Conservation (phyloP, 495 filamentous ascomycete genomes). For the Viridothelium virens region DNA sequence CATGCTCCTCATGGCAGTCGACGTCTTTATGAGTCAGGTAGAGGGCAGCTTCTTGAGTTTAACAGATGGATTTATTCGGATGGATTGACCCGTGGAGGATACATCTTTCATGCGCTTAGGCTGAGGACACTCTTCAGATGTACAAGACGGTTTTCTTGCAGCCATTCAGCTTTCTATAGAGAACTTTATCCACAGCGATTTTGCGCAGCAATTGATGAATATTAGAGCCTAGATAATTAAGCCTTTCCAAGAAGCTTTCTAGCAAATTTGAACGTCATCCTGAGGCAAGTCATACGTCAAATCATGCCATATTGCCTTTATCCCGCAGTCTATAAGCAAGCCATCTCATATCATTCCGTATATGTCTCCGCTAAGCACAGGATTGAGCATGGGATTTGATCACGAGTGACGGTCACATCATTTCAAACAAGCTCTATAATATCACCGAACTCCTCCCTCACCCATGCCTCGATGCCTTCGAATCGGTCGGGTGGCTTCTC, state of each 20-base stretch:
- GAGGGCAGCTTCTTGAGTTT: background rate
- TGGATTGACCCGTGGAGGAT: background rate
- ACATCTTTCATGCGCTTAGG: background rate
- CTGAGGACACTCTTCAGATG: background rate
- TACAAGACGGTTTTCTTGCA: too few species aligned
- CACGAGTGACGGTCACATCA: background rate
- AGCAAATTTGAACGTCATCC: background rate
- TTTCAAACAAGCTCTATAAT: constrained; percentile 12
- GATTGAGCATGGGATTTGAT: too few species aligned
- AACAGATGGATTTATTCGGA: background rate
- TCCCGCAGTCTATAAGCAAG: background rate
- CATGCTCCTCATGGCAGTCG: background rate
- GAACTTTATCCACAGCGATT: too few species aligned
- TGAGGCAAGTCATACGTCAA: constrained; percentile 1
- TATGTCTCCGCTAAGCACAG: background rate
- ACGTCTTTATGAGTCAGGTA: background rate
- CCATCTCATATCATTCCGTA: background rate
- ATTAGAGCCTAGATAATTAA: background rate
- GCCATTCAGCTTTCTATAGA: too few species aligned
- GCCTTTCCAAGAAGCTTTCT: background rate
- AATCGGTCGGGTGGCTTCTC: background rate
- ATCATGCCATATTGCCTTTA: background rate
- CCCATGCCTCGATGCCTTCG: constrained; percentile 15
- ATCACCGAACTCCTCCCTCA: constrained; percentile 13
- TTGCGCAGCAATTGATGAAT: background rate